Conservation (phyloP, 2,329 filamentous ascomycete species). For the Phialocephala subalpina region DNA sequence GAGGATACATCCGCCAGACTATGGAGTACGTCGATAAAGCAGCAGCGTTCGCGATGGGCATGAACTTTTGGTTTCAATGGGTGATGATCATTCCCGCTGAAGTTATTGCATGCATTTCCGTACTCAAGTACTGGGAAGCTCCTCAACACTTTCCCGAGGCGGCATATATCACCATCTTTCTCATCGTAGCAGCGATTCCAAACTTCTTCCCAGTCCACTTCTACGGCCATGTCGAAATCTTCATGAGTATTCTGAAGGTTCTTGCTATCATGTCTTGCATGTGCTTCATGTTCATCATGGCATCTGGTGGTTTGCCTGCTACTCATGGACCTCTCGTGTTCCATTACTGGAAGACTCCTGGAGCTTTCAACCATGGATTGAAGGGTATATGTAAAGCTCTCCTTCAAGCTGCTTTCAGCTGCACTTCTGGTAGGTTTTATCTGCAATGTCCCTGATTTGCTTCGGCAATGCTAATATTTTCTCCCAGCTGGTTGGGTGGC, state of each 20-base stretch:
- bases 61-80: slow-evolving; percentile 55
- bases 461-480: background rate
- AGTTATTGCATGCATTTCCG: slow-evolving; percentile 60
- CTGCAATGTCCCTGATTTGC: background rate
- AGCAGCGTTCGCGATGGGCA: slow-evolving; percentile 58
- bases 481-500: slow-evolving; percentile 60
- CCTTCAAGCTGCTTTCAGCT: slow-evolving; percentile 66
- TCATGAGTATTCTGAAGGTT: slow-evolving; percentile 63
- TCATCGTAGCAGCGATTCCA: slow-evolving; percentile 55
- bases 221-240: slow-evolving; percentile 64
- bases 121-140: slow-evolving; percentile 58
- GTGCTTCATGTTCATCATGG: slow-evolving; percentile 64
- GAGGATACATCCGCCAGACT: slow-evolving; percentile 67
- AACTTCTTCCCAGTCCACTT: slow-evolving; percentile 62
- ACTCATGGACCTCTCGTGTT: slow-evolving; percentile 32
- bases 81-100: slow-evolving; percentile 59
- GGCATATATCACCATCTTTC: slow-evolving; percentile 63
- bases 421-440: slow-evolving; percentile 57
- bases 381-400: slow-evolving; percentile 69
- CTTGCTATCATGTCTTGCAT: slow-evolving; percentile 66
- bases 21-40: slow-evolving; percentile 67
- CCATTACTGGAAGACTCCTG: slow-evolving; percentile 63
- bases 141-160: slow-evolving; percentile 55
- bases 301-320: slow-evolving; percentile 57
- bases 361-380: slow-evolving; percentile 64